Conservation (phyloP, 345 rosid species). For the Linum usitatissimum region DNA sequence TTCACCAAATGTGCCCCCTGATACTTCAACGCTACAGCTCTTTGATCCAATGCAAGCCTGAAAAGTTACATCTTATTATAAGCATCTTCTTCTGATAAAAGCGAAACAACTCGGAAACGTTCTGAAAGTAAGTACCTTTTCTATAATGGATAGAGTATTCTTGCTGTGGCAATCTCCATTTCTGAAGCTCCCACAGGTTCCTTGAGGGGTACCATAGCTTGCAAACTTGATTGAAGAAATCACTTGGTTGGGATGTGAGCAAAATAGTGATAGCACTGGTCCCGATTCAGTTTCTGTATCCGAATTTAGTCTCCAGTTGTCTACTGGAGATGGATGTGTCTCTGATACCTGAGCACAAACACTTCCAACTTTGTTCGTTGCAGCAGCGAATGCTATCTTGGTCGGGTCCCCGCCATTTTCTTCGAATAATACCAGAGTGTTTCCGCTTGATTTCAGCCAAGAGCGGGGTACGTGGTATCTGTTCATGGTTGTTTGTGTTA, state of each 20-base stretch:
- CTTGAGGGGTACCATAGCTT: constrained; percentile 76
- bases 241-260: constrained; percentile 53
- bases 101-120: too few species aligned
- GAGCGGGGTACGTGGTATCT: constrained; percentile 94
- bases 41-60: constrained; percentile 86
- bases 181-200: constrained; percentile 69
- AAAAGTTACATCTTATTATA: too few species aligned
- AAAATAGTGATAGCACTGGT: constrained; percentile 41
- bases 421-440: constrained; percentile 75
- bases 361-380: constrained; percentile 37
- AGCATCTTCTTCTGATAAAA: too few species aligned
- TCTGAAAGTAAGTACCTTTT: constrained; percentile 36
- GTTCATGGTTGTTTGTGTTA: constrained; percentile 8
- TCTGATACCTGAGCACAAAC: constrained; percentile 58
- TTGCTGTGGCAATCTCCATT: constrained; percentile 51
- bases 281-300: constrained; percentile 25
- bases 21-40: constrained; percentile 62
- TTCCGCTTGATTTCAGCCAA: constrained; percentile 62
- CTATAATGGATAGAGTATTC: constrained; percentile 41
- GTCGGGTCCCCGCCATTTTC: constrained; percentile 87
- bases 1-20: constrained; percentile 55
- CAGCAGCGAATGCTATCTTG: constrained; percentile 45
- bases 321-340: constrained; percentile 65
- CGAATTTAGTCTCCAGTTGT: constrained; percentile 52
- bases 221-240: constrained; percentile 73